A percentile compares a stretch with the other conserved stretches of the same genome.
Evolutionary conservation across 371 early-diverging fungal genomes (phyloP).

Genomic region (Blakeslea trispora): DNA sequence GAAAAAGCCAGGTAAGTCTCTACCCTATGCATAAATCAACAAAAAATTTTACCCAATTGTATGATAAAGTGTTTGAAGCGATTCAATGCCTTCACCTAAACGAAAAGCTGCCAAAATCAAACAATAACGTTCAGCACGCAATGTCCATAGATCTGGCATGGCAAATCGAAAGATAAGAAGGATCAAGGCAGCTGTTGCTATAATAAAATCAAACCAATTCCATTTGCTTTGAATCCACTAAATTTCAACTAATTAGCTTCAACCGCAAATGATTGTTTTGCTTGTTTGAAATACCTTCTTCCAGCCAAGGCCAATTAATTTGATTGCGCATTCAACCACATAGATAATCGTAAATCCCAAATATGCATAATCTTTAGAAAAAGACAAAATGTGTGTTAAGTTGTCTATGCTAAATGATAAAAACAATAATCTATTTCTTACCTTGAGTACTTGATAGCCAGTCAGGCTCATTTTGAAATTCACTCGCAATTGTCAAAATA

Average conservation of each 20-base stretch:
- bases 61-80: slow-evolving; percentile 57
- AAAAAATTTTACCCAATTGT: slow-evolving; percentile 49
- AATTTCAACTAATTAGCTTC: neutral
- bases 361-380: slow-evolving; percentile 47
- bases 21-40: neutral
- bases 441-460: slow-evolving; percentile 48
- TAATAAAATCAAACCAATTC: slow-evolving; percentile 55
- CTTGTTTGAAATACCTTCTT: slow-evolving; percentile 43
- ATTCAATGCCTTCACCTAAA: slow-evolving; percentile 58
- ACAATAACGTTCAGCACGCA: slow-evolving; percentile 55
- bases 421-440: too few species aligned
- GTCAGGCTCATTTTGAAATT: slow-evolving; percentile 47
- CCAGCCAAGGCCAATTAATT: slow-evolving; percentile 53
- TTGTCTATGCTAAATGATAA: too few species aligned
- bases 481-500: slow-evolving; percentile 34
- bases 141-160: slow-evolving; percentile 47
- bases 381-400: neutral
- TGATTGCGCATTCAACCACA: slow-evolving; percentile 49
- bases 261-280: neutral
- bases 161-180: slow-evolving; percentile 52
- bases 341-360: slow-evolving; percentile 49
- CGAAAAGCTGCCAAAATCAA: slow-evolving; percentile 59
- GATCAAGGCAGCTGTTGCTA: slow-evolving; percentile 47
- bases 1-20: neutral
- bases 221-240: slow-evolving; percentile 62